Evolutionary conservation across 2,329 filamentous ascomycete species (phyloP), one percentile per base, ranked within the genome.

Genomic region (Kalmusia sp.): DNA sequence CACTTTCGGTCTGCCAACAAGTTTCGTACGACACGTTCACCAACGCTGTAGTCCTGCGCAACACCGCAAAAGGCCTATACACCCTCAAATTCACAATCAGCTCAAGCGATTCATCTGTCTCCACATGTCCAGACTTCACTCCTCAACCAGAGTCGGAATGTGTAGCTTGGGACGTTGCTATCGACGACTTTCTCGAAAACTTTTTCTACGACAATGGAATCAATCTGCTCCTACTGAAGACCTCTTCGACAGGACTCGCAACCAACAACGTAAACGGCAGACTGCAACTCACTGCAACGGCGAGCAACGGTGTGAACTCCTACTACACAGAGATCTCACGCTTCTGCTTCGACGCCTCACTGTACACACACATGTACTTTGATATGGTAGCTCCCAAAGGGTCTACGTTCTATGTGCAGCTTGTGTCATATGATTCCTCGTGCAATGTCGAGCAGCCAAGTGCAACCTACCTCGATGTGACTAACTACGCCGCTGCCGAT

Each of bases 351-450:
- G 49, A 52, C 8, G 41, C 49, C 11, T 40, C 49, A 8, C 5
- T 46, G 12, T 52, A 52, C 25, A 52, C 49, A 8, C 49, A 52
- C 27, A n/a, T 52, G 34, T 52, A 40, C 34, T 52, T 52, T 14
- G 49, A 52, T 22, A 44, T 44, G 41, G 17, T 52, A 19, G 43
- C 43, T 8, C 41, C 49, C 7, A 41, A 22, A 24, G 49, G 49
- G 2, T 31, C 41, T 7, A 45, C 27, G 6, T 52, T 52, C 34
- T 46, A 38, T 8, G 34, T 52, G 4, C 41, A 52, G 21, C 41
- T 52, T 21, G 49, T 52, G 8, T 46, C 49, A 1, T 52, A 39
- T 22, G 49, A 52, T 46, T 6, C 24, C 12, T 22, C 21, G 14
- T 52, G 49, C 34, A 40, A 33, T 9, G 27, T n/a, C 12, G 41